Base-by-base conservation (phyloP, 2,329 filamentous ascomycete genomes). In the Lecanicillium sp. region DNA sequence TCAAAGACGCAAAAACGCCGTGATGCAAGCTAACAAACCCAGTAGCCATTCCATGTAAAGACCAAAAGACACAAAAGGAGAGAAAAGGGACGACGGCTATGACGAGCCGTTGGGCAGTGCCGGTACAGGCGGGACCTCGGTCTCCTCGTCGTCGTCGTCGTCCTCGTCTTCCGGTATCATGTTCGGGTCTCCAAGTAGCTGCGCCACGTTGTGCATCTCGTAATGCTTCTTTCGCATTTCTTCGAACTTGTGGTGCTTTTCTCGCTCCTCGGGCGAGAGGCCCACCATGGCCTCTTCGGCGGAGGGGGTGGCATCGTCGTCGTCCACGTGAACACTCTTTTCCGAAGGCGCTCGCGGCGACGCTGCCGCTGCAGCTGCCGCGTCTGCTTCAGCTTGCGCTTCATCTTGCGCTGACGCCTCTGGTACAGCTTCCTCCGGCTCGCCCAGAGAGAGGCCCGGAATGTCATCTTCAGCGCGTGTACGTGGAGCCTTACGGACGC, bases 191-290 rank as follows among this genome's bases (percentile, higher is more conserved):
- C 87, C 89, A 48, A 98, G 75, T 38, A 97, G 65, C 54, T 81
- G 77, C 54, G 92, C 94, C 42, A 96, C 88, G 56, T 92, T 84
- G 66, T 79, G 87, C 92, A 98, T 98, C 72, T 98, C 92, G 64
- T 98, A 98, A 64, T 98, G 92, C 69, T 81, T 90, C 79, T 92
- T 96, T 55, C 92, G 78, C 69, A 87, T 74, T 65, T 86, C 73
- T 66, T 96, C 89, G 60, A 98, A 98, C 58, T 84, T 79, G 56
- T 75, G 78, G 63, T 98, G 92, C 71, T 97, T 96, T 68, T 92
- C 87, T 45, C 71, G 71, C 58, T 94, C 89, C 60, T 95, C 87
- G 30, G 73, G 64, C 42, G 67, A 77, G 54, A 80, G 60, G 27
- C 73, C 74, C 17, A 65, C 57, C 53, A 68, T 48, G 18, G 71